phyloP scores from a whole-genome alignment of 2,329 filamentous ascomycete species.

The Colletotrichum chlorophyti region DNA sequence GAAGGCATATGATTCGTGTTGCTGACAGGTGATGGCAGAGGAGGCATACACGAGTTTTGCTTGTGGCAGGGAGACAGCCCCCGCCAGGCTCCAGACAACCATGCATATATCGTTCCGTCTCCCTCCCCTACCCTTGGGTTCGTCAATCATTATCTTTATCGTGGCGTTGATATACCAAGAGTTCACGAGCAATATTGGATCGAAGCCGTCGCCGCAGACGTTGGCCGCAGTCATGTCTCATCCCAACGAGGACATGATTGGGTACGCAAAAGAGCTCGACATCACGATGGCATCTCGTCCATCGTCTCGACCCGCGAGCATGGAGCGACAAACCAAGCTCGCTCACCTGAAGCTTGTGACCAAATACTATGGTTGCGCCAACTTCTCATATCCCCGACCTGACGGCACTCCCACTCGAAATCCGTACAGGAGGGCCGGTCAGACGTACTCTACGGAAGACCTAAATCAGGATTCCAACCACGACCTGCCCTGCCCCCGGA shows the following conservation, averaged over 20 bases:
- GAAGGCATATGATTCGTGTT: slow-evolving; percentile 19
- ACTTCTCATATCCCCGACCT: slow-evolving; percentile 47
- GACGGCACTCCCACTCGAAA: slow-evolving; percentile 30
- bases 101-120: slow-evolving; percentile 29
- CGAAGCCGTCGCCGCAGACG: slow-evolving; percentile 20
- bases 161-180: neutral
- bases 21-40: slow-evolving; percentile 7
- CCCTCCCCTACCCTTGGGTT: slow-evolving; percentile 6
- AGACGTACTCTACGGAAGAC: slow-evolving; percentile 26
- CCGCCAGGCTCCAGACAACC: neutral
- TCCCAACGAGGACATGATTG: slow-evolving; percentile 21
- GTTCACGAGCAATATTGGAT: neutral
- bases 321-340: slow-evolving; percentile 45
- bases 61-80: slow-evolving; percentile 26
- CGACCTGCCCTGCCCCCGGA: slow-evolving; percentile 8
- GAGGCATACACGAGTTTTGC: slow-evolving; percentile 23
- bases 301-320: slow-evolving; percentile 32
- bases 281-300: slow-evolving; percentile 9
- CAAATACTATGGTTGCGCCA: slow-evolving; percentile 47
- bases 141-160: slow-evolving; percentile 8
- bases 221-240: slow-evolving; percentile 22
- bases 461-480: slow-evolving; percentile 9
- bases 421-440: slow-evolving; percentile 24
- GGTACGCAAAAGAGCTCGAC: slow-evolving; percentile 13
- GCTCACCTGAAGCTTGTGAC: slow-evolving; percentile 47